Conservation (phyloP, 306 rosid species). For the Crotalaria pallida region DNA sequence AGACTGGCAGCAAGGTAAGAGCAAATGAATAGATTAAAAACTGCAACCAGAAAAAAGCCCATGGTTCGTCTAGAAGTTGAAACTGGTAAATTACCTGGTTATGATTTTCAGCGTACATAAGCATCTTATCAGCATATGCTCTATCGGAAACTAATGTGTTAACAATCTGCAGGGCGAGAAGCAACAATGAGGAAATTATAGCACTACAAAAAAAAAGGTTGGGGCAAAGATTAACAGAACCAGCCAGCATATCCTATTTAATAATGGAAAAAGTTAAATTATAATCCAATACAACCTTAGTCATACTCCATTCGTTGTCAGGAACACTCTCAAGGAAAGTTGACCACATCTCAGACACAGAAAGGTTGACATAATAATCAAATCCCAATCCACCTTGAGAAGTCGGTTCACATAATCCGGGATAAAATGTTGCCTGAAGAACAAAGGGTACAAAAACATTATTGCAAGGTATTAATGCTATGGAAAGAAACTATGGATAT, state of each 20-base stretch:
- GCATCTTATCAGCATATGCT: constrained; percentile 65
- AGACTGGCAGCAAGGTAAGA: constrained; percentile 51
- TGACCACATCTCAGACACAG: constrained; percentile 85
- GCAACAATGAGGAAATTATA: constrained; percentile 7
- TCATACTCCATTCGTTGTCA: constrained; percentile 91
- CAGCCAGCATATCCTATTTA: constrained; percentile 4
- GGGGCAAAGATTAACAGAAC: constrained; percentile 2
- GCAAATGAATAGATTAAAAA: background rate
- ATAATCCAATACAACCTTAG: constrained; percentile 50
- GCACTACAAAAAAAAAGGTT: background rate
- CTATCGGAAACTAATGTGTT: constrained; percentile 58
- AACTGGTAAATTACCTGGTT: constrained; percentile 55
- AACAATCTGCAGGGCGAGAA: constrained; percentile 53
- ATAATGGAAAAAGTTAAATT: constrained; percentile 12
- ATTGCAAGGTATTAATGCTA: background rate
- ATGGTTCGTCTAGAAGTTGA: background rate
- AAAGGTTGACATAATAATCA: constrained; percentile 86
- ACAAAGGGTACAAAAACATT: constrained; percentile 14
- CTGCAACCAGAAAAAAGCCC: background rate
- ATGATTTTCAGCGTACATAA: constrained; percentile 85
- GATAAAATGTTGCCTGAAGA: constrained; percentile 82
- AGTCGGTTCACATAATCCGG: constrained; percentile 85
- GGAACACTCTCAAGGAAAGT: constrained; percentile 72
- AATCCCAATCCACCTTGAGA: constrained; percentile 98
- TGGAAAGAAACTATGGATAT: background rate